Base-by-base conservation (phyloP, 345 rosid species). In the Eutrema heterophyllum region DNA sequence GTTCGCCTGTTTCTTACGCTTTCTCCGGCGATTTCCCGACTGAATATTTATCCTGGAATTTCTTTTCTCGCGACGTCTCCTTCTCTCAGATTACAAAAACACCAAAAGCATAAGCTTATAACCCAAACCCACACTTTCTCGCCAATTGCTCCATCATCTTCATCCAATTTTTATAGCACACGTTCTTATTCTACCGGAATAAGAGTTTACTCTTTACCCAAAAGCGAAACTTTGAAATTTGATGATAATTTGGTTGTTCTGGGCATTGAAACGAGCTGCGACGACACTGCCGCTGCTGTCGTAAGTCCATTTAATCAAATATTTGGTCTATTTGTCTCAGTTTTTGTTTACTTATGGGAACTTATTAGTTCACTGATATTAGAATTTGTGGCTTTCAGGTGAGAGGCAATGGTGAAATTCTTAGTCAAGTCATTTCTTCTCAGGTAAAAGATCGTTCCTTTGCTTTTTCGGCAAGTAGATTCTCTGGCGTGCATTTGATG, bases 221-320 rank as follows among this genome's bases (percentile, higher is more conserved):
- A 8, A 21, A 41, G 40, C 9, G 52, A 66, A 55, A 26, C 1
- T 63, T 33, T 41, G 48, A 56, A 32, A 44, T 13, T 54, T 4
- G 81, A 60, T 43, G 87, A 81, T 40, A 87, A 84, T 75, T 83
- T 94, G 83, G 82, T 91, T 36, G 88, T 94, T 72, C 86, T 94
- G 16, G 98, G 98, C 38, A 89, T 94, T 71, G 98, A 94, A 80
- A 94, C 93, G 16, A 91, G 98, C 82, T 94, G 98, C 50, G 97
- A 94, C 46, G 97, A 91, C 85, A 94, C 98, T 9, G 98, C 98
- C 0, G 97, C 96, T 27, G 98, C 98, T 71, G 81, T 94, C 15
- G 98, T 94, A 77, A 77, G 89, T 45, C 39, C 30, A 9, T 63
- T 46, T 12, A 33, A 14, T 74, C 44, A 52, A 51, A 21, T 27